These are phyloP conservation scores for Symbiodinium natans DNA, from an alignment of 73 alveolate species.

Conservation along the genomic window DNA sequence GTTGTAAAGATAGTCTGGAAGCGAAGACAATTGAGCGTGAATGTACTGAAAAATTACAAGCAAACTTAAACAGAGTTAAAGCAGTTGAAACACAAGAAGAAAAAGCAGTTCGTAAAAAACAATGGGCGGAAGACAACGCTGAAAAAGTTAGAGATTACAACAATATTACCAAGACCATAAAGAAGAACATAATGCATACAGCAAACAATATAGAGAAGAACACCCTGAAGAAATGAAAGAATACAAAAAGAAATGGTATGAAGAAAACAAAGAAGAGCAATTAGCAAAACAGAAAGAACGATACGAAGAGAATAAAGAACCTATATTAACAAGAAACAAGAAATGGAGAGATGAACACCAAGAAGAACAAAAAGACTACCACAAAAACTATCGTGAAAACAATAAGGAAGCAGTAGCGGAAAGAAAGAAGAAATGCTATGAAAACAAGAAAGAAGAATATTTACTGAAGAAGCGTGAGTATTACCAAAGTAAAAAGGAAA, in stretches of 20 bases:
- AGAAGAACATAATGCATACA: no score
- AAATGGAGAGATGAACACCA: not conserved
- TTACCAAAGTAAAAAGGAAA: no score
- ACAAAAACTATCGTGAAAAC: no score
- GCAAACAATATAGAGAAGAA: not conserved
- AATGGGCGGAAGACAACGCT: not conserved
- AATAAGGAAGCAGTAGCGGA: no score
- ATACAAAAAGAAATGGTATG: not conserved
- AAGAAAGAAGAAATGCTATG: not conserved
- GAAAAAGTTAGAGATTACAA: no score
- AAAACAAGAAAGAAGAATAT: not conserved
- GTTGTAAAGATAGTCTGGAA: not conserved
- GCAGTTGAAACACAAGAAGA: not conserved
- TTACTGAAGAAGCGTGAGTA: not conserved
- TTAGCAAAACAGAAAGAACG: not conserved
- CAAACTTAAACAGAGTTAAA: not conserved
- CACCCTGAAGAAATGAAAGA: not conserved
- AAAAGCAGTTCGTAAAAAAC: no score
- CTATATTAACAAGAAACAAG: not conserved
- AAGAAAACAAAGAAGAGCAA: not conserved
- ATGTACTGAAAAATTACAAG: not conserved
- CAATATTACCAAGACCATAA: no score
- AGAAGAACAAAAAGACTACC: not conserved
- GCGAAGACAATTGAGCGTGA: no score
- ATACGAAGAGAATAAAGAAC: not conserved